Evolutionary conservation across 164 flowering plant genomes (phyloP).

Genomic region (Sedum album): DNA sequence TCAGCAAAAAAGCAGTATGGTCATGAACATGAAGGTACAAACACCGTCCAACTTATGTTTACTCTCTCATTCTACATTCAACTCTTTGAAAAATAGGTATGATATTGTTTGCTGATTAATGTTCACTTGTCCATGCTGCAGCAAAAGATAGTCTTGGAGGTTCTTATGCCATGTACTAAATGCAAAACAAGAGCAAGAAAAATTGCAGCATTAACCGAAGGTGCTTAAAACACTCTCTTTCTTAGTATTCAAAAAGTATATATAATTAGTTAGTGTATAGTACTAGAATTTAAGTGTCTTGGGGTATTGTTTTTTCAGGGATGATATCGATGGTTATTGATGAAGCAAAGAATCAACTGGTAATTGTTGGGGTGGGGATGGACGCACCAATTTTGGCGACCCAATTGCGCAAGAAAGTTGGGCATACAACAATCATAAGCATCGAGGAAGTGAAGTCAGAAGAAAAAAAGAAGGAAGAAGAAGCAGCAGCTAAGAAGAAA

Average conservation of each 20-base stretch:
- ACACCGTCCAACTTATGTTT: not conserved
- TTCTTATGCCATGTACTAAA: not conserved
- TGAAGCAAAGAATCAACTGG: not conserved
- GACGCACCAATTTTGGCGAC: not conserved
- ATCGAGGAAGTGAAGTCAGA: conserved; percentile 1
- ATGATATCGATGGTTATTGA: not conserved
- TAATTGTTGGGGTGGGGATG: not conserved
- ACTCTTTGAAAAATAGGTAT: not conserved
- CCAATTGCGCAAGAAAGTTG: not conserved
- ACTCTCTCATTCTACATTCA: too few relatives aligned
- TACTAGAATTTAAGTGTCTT: too few relatives aligned
- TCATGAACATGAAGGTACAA: not conserved
- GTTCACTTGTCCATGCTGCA: not conserved
- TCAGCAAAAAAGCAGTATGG: not conserved
- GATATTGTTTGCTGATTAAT: not conserved
- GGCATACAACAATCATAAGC: not conserved
- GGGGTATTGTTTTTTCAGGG: too few relatives aligned
- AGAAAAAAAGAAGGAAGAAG: not conserved
- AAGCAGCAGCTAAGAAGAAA: not conserved
- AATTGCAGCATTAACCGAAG: not conserved
- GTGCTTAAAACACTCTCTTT: not conserved
- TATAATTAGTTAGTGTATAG: too few relatives aligned
- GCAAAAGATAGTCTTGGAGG: not conserved
- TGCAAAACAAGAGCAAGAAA: too few relatives aligned
- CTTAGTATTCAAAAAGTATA: too few relatives aligned